Percentiles rank a stretch among this genome's conserved stretches.
These are phyloP conservation scores for Colletotrichum incanum DNA, from an alignment of 2,329 filamentous ascomycete species.

Conservation along the genomic window DNA sequence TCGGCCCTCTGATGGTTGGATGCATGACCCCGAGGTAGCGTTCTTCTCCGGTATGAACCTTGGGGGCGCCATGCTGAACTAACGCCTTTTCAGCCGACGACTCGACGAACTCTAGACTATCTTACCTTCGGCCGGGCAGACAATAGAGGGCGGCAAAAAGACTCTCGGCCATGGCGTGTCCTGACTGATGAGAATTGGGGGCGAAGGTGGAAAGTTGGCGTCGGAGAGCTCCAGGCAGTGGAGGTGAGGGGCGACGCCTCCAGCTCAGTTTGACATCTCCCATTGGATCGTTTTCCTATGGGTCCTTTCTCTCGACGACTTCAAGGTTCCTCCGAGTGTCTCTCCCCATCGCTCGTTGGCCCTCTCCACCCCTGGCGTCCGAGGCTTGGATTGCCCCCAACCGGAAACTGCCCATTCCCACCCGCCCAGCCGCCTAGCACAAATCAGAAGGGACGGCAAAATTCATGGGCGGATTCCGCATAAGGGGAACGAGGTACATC, in stretches of 20 bases:
- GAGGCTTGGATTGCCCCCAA: slow-evolving; percentile 5
- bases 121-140: slow-evolving; percentile 9
- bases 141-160: not conserved
- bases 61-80: not conserved
- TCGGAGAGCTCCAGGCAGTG: slow-evolving; percentile 1
- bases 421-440: not conserved
- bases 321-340: slow-evolving; percentile 13
- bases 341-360: slow-evolving; percentile 10
- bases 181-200: not conserved
- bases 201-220: not conserved
- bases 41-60: slow-evolving; percentile 3
- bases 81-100: slow-evolving; percentile 4
- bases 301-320: not conserved
- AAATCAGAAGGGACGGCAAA: slow-evolving; percentile 3
- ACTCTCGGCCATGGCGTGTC: not conserved
- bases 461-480: not conserved
- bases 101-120: slow-evolving; percentile 21
- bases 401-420: slow-evolving; percentile 14
- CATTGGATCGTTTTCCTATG: slow-evolving; percentile 6
- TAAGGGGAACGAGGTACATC: slow-evolving; percentile 6
- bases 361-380: slow-evolving; percentile 13
- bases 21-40: not conserved
- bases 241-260: slow-evolving; percentile 7
- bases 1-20: not conserved
- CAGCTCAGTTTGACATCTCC: not conserved